A percentile compares a stretch with the other conserved stretches of the same genome.
Conservation (phyloP, 768 basidiomycete genomes). For the Lentinus brumalis region DNA sequence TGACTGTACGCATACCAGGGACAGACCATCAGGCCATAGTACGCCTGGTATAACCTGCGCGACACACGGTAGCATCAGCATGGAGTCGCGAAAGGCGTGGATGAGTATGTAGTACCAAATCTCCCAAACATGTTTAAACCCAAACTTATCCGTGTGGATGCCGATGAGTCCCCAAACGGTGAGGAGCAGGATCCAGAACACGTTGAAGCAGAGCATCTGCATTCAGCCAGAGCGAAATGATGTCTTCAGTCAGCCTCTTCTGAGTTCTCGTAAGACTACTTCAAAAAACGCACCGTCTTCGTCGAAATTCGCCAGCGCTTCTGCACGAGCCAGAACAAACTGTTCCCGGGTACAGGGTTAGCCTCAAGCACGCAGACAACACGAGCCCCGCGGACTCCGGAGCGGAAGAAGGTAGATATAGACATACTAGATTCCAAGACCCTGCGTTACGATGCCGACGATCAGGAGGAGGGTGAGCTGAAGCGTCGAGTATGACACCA, state of each 20-base stretch:
- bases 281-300: slow-evolving; percentile 48
- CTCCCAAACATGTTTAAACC: slow-evolving; percentile 85
- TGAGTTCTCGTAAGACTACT: background rate
- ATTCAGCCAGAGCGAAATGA: background rate
- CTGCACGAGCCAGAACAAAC: slow-evolving; percentile 70
- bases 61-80: background rate
- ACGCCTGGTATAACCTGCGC: slow-evolving; percentile 65
- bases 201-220: slow-evolving; percentile 74
- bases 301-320: slow-evolving; percentile 64
- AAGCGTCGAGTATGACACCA: slow-evolving; percentile 73
- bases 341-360: slow-evolving; percentile 23
- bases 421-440: slow-evolving; percentile 66
- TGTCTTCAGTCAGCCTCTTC: background rate
- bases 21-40: slow-evolving; percentile 72
- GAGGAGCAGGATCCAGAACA: slow-evolving; percentile 68
- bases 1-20: slow-evolving; percentile 84
- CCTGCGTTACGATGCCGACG: slow-evolving; percentile 66
- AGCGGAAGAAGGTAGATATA: background rate
- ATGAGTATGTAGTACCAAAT: slow-evolving; percentile 50
- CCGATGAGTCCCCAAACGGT: slow-evolving; percentile 78
- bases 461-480: slow-evolving; percentile 67
- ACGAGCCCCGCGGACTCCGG: background rate
- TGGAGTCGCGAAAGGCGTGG: background rate
- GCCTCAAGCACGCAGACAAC: background rate
- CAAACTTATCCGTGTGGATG: slow-evolving; percentile 72